Percentiles rank a stretch among this genome's conserved stretches.
These are phyloP conservation scores for Thalassiosira ordinaria DNA, from an alignment of 352 stramenopile genomes.

Conservation along the genomic window DNA sequence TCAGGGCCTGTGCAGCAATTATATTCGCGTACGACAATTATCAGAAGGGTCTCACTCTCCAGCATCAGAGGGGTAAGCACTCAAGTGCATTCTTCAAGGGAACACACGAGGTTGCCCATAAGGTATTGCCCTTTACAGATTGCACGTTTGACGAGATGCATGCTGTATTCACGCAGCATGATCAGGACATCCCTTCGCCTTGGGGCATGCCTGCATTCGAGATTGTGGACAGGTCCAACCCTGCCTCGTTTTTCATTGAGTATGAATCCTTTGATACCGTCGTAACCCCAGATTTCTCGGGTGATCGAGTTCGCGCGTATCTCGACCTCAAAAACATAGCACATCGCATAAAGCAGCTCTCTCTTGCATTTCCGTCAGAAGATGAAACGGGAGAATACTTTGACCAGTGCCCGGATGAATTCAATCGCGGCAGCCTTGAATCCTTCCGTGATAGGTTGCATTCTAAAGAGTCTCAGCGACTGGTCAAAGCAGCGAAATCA, in stretches of 20 bases:
- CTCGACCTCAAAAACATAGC: neutral
- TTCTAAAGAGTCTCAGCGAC: neutral
- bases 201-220: constrained; percentile 5
- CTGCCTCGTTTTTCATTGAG: neutral
- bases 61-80: constrained; percentile 15
- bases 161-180: constrained; percentile 3
- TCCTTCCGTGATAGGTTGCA: neutral
- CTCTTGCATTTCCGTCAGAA: neutral
- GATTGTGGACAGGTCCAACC: neutral
- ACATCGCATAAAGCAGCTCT: neutral
- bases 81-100: constrained; percentile 30
- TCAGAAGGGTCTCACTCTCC: constrained; percentile 8
- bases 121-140: constrained; percentile 1
- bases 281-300: constrained; percentile 3
- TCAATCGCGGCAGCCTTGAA: neutral
- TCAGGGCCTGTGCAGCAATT: neutral
- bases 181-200: constrained; percentile 4
- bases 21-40: constrained; percentile 32
- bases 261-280: neutral
- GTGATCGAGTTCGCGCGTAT: neutral
- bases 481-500: neutral
- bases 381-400: neutral
- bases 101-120: constrained; percentile 12
- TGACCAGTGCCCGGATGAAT: neutral
- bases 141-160: neutral